phyloP scores from a whole-genome alignment of 108 stramenopile species.

The Pseudonitzschia multiseries region DNA sequence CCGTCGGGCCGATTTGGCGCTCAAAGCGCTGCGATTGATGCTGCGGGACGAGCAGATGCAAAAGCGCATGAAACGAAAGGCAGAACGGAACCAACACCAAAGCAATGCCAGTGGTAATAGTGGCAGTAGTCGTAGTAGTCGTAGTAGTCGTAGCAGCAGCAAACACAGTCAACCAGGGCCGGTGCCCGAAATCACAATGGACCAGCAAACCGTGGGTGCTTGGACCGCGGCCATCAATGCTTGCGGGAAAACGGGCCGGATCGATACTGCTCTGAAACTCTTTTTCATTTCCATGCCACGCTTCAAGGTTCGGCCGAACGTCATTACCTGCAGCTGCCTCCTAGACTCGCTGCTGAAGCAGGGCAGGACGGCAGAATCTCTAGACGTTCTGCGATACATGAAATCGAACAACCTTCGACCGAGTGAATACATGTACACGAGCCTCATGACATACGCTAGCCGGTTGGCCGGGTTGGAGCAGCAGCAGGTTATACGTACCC shows the following conservation, averaged over 20 bases:
- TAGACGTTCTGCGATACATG: constrained; percentile 83
- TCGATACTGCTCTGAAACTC: constrained; percentile 68
- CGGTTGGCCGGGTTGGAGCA: constrained; percentile 60
- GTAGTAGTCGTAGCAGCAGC: constrained; percentile 5
- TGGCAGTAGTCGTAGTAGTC: too few relatives aligned
- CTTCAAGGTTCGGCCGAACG: constrained; percentile 73
- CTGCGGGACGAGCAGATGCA: constrained; percentile 29
- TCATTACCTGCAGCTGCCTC: constrained; percentile 75
- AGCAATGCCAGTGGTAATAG: neutral
- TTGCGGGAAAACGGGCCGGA: constrained; percentile 77
- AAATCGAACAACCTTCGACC: constrained; percentile 65
- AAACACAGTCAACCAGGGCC: neutral
- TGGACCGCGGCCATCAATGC: constrained; percentile 92
- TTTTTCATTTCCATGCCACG: constrained; percentile 72
- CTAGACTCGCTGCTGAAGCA: constrained; percentile 67
- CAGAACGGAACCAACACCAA: neutral
- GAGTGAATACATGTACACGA: constrained; percentile 85
- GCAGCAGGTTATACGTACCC: neutral
- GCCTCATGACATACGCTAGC: constrained; percentile 70
- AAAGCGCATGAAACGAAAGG: constrained; percentile 42
- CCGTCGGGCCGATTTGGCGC: constrained; percentile 67
- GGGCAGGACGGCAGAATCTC: constrained; percentile 53
- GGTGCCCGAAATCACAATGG: constrained; percentile 1
- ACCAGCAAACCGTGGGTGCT: constrained; percentile 59
- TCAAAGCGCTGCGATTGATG: constrained; percentile 81